A percentile compares a stretch with the other conserved stretches of the same genome.
These are phyloP conservation scores for Hanseniaspora nectarophila DNA, from an alignment of 805 yeast genomes.

Conservation along the genomic window DNA sequence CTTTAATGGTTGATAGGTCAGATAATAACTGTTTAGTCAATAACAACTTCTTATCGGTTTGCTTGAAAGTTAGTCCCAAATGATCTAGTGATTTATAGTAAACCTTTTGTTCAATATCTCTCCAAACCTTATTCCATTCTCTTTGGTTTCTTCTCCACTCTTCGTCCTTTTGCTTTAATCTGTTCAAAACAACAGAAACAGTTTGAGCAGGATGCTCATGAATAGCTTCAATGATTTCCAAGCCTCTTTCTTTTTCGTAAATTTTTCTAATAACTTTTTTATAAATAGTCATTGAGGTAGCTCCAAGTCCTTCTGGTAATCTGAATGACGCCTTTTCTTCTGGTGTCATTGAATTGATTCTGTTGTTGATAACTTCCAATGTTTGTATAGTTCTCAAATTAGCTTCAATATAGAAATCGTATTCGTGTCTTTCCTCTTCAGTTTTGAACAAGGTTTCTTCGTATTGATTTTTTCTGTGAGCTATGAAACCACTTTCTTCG, in stretches of 20 bases:
- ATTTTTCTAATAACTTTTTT: constrained; percentile 85
- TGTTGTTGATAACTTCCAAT: constrained; percentile 84
- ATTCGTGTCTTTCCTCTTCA: constrained; percentile 96
- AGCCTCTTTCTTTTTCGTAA: constrained; percentile 88
- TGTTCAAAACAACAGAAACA: constrained; percentile 80
- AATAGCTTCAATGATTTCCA: constrained; percentile 88
- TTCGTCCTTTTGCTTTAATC: constrained; percentile 94
- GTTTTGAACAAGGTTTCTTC: constrained; percentile 90
- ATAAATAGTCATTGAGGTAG: constrained; percentile 79
- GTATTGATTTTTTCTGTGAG: constrained; percentile 96
- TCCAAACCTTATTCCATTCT: constrained; percentile 98
- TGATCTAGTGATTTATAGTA: constrained; percentile 90
- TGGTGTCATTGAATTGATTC: constrained; percentile 82
- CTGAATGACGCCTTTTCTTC: constrained; percentile 80
- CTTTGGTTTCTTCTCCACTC: constrained; percentile 98
- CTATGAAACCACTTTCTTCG: constrained; percentile 95
- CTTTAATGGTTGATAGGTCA: constrained; percentile 83
- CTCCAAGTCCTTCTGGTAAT: constrained; percentile 87
- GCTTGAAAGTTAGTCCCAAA: constrained; percentile 89
- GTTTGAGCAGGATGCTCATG: constrained; percentile 93
- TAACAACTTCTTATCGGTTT: constrained; percentile 82
- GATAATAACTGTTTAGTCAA: constrained; percentile 83
- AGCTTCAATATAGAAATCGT: constrained; percentile 90
- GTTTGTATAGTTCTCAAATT: constrained; percentile 91
- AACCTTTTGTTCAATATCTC: constrained; percentile 92